A percentile compares a stretch with the other conserved stretches of the same genome.
These are phyloP conservation scores for Rhynchosporium secalis DNA, from an alignment of 2,329 filamentous ascomycete species.

Conservation along the genomic window DNA sequence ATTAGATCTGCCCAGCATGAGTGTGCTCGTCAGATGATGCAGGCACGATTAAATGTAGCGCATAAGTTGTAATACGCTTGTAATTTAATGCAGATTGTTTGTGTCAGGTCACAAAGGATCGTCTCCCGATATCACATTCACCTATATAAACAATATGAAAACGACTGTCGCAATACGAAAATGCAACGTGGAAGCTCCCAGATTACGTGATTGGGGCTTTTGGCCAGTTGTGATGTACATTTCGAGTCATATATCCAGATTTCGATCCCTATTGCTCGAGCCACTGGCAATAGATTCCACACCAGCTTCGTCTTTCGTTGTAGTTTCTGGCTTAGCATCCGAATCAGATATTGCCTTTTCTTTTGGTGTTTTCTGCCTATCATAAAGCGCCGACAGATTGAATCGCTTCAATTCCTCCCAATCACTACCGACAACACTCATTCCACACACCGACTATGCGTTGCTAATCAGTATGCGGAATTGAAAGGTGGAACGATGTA, in stretches of 20 bases:
- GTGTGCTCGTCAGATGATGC: constrained; percentile 1
- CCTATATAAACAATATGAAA: neutral
- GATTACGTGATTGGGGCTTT: neutral
- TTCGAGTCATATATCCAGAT: neutral
- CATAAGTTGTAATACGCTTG: neutral
- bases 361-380: constrained; percentile 31
- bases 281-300: neutral
- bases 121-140: neutral
- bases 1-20: neutral
- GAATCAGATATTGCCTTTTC: constrained; percentile 19
- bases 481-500: constrained; percentile 7
- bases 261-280: neutral
- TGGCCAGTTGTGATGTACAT: neutral
- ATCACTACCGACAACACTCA: constrained; percentile 71
- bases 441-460: constrained; percentile 68
- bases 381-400: constrained; percentile 75
- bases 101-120: neutral
- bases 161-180: neutral
- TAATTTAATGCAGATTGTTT: neutral
- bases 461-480: constrained; percentile 21
- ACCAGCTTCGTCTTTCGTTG: constrained; percentile 32
- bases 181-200: neutral
- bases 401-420: constrained; percentile 75
- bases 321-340: constrained; percentile 30
- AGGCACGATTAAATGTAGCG: neutral